These are phyloP conservation scores for Melampsora americana DNA, from an alignment of 1,284 basidiomycete species.

Conservation along the genomic window DNA sequence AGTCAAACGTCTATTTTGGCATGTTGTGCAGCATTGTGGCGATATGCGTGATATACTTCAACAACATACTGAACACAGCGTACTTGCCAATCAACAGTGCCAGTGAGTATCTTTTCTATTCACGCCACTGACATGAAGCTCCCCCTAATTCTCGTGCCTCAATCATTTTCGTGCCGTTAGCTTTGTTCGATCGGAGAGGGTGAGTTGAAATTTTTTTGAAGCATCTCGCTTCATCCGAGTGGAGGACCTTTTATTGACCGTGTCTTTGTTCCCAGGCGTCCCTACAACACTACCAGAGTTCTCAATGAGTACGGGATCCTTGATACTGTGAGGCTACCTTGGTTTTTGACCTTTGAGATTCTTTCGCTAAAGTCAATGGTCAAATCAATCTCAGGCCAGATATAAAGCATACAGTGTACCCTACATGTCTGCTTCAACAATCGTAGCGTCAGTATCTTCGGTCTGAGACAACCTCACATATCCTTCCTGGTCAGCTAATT, in stretches of 20 bases:
- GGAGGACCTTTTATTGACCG: too few species aligned
- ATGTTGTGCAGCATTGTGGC: not conserved
- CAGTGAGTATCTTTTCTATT: not conserved
- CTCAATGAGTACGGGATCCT: conserved; percentile 25
- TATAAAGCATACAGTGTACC: conserved; percentile 49
- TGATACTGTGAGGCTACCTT: conserved; percentile 17
- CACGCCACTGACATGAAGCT: too few species aligned
- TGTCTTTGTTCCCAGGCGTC: not conserved
- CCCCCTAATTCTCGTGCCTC: too few species aligned
- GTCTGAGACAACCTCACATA: conserved; percentile 3
- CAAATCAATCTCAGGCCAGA: conserved; percentile 23
- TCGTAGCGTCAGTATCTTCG: conserved; percentile 40
- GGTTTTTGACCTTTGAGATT: too few species aligned
- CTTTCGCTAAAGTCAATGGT: too few species aligned
- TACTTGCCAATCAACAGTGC: conserved; percentile 48
- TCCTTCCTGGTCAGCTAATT: conserved; percentile 46
- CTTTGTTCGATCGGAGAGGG: conserved; percentile 38
- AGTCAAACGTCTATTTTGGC: conserved; percentile 35
- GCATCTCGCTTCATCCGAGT: too few species aligned
- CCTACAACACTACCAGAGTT: conserved; percentile 25
- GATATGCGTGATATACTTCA: conserved; percentile 35
- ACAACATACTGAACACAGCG: conserved; percentile 24
- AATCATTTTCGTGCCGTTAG: not conserved
- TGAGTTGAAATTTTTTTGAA: not conserved
- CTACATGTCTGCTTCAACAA: conserved; percentile 46